Evolutionary conservation across 2,329 filamentous ascomycete species (phyloP), one percentile per base, ranked within the genome.

Genomic region (Trichoderma sp.): DNA sequence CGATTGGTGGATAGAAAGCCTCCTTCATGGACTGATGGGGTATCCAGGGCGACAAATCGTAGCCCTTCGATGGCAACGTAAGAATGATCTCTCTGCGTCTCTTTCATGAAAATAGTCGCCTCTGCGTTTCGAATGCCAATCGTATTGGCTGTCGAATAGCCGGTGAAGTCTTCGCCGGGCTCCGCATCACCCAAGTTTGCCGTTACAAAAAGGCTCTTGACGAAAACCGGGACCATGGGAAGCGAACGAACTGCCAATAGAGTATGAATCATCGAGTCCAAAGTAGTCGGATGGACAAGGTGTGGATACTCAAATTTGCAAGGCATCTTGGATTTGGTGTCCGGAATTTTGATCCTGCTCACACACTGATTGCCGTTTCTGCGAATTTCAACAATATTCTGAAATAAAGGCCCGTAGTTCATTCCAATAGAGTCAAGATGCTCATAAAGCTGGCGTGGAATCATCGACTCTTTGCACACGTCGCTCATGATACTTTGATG

Each of bases 251-350:
- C 77, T 6, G 81, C 79, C 62, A 88, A 83, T 0, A 85, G 78
- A 0, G 82, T 81, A 67, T 89, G 87, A 29, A 89, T 83, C 75
- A 88, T 83, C 3, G 84, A 77, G 72, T 89, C 87, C 14, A 89
- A 78, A 0, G 86, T 87, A 4, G 84, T 82, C 0, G 87, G 87
- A 71, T 89, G 87, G n/a, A 89, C 81, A 5, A 87, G 68, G 71
- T 88, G 85, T 4, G 82, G 79, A 70, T 83, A 87, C 73, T 88
- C 86, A 64, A 84, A 87, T 16, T 81, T 76, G 49, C 79, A 79
- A 0, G 86, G 86, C 86, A 88, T 88, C 56, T 78, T 81, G 3
- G 82, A 77, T 71, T 77, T 83, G 2, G 85, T 88, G 71, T 87
- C 81, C 0, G 85, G 83, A 5, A 86, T 77, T 8, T 75, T 74